Percentiles rank a stretch among this genome's conserved stretches.
Evolutionary conservation across 164 flowering plant genomes (phyloP).

Genomic region (Magnolia changhungtana): DNA sequence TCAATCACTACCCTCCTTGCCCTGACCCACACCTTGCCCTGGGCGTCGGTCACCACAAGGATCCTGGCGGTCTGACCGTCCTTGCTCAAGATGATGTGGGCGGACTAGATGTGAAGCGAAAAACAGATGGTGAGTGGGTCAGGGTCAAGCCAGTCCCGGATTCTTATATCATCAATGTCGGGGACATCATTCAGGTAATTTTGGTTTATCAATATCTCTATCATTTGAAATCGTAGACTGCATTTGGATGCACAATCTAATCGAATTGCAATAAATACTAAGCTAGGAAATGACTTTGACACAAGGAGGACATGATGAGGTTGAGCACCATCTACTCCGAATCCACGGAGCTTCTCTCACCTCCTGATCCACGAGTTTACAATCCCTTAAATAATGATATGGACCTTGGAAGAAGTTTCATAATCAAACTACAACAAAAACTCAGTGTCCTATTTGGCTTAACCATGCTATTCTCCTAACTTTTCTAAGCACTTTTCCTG

Average conservation of each 20-base stretch:
- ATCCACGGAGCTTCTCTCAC: too few relatives aligned
- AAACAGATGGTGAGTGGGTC: conserved; percentile 49
- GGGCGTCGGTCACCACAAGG: conserved; percentile 42
- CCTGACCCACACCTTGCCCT: conserved; percentile 35
- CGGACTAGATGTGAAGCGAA: conserved; percentile 48
- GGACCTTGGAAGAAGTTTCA: too few relatives aligned
- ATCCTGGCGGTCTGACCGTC: conserved; percentile 34
- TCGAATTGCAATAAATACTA: neutral
- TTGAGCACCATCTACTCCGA: too few relatives aligned
- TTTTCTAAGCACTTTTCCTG: too few relatives aligned
- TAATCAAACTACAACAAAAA: too few relatives aligned
- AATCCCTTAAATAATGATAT: too few relatives aligned
- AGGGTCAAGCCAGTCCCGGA: conserved; percentile 37
- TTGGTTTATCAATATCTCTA: neutral
- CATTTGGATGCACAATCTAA: neutral
- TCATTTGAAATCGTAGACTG: neutral
- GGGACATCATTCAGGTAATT: conserved; percentile 53
- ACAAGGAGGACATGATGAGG: too few relatives aligned
- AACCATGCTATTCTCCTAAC: too few relatives aligned
- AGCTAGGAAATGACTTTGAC: too few relatives aligned
- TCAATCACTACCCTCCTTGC: conserved; percentile 46
- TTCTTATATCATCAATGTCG: conserved; percentile 53
- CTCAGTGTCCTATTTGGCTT: too few relatives aligned
- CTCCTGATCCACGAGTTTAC: too few relatives aligned
- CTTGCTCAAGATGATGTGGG: conserved; percentile 32